These are phyloP conservation scores for Rhodotorula graminis DNA, from an alignment of 768 basidiomycete genomes.

Conservation along the genomic window DNA sequence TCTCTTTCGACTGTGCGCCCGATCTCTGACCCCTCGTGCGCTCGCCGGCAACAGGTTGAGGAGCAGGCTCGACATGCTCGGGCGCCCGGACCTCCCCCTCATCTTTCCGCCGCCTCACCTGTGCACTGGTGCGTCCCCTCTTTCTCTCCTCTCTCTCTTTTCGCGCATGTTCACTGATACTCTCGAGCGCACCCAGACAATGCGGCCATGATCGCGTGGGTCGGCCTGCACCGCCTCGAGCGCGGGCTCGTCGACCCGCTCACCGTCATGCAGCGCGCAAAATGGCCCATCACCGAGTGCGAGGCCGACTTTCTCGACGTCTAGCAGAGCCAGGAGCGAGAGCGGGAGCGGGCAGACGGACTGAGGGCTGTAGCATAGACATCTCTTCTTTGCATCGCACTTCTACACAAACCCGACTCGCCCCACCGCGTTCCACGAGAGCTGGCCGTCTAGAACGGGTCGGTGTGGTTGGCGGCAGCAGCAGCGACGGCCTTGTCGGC, in stretches of 20 bases:
- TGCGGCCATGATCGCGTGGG: conserved; percentile 94
- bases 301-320: conserved; percentile 24
- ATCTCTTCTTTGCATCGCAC: not conserved
- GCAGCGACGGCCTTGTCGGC: not conserved
- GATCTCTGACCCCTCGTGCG: too few relatives aligned
- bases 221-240: conserved; percentile 77
- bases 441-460: not conserved
- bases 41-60: conserved; percentile 33
- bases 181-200: conserved; percentile 60
- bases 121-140: conserved; percentile 64
- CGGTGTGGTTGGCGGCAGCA: not conserved
- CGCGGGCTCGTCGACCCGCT: conserved; percentile 54
- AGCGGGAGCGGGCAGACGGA: too few relatives aligned
- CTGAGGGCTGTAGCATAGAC: too few relatives aligned
- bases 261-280: conserved; percentile 50
- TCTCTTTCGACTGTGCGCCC: too few relatives aligned
- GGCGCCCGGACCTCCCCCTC: conserved; percentile 57
- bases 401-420: too few relatives aligned
- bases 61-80: conserved; percentile 37
- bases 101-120: conserved; percentile 71
- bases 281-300: conserved; percentile 72
- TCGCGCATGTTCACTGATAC: not conserved
- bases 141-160: not conserved
- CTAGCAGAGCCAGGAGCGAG: too few relatives aligned
- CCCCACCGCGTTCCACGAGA: too few relatives aligned